phyloP scores from a whole-genome alignment of 495 filamentous ascomycete species.

The Hypoxylon fragiforme region DNA sequence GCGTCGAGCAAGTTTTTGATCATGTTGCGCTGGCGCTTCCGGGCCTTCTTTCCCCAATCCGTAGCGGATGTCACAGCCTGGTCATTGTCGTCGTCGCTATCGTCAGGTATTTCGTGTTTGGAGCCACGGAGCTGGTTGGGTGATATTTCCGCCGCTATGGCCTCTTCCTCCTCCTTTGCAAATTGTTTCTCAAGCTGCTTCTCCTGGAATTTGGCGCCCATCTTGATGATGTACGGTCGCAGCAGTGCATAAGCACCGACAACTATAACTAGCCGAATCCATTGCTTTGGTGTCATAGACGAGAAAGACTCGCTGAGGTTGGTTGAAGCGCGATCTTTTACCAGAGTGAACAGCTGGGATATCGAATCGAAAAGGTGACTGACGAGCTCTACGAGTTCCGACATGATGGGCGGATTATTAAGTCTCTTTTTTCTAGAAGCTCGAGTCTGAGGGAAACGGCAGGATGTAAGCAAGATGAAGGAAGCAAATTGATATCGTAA shows the following conservation, averaged over 20 bases:
- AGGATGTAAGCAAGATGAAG: neutral
- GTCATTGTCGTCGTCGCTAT: slow-evolving; percentile 58
- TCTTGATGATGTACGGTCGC: slow-evolving; percentile 65
- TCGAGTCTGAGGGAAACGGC: neutral
- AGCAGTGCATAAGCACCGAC: slow-evolving; percentile 65
- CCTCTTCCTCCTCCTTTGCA: slow-evolving; percentile 42
- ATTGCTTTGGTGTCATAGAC: slow-evolving; percentile 57
- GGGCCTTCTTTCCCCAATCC: slow-evolving; percentile 60
- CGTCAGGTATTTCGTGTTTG: slow-evolving; percentile 56
- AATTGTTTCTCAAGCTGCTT: slow-evolving; percentile 47
- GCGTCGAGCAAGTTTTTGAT: slow-evolving; percentile 59
- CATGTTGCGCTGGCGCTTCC: slow-evolving; percentile 63
- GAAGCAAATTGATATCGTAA: neutral
- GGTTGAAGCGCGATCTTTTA: slow-evolving; percentile 51
- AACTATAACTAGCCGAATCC: slow-evolving; percentile 63
- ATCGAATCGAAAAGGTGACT: slow-evolving; percentile 31
- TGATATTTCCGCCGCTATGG: slow-evolving; percentile 47
- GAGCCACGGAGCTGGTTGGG: slow-evolving; percentile 57
- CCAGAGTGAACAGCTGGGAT: slow-evolving; percentile 30
- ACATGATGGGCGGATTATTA: slow-evolving; percentile 33
- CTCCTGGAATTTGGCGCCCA: slow-evolving; percentile 48
- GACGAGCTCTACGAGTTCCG: slow-evolving; percentile 39
- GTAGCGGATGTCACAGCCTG: slow-evolving; percentile 40
- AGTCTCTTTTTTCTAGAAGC: slow-evolving; percentile 1
- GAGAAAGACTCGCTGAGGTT: slow-evolving; percentile 61